Percentiles rank a stretch among this genome's conserved stretches.
Conservation (phyloP, 2,329 filamentous ascomycete genomes). For the Fusarium nisikadoi region DNA sequence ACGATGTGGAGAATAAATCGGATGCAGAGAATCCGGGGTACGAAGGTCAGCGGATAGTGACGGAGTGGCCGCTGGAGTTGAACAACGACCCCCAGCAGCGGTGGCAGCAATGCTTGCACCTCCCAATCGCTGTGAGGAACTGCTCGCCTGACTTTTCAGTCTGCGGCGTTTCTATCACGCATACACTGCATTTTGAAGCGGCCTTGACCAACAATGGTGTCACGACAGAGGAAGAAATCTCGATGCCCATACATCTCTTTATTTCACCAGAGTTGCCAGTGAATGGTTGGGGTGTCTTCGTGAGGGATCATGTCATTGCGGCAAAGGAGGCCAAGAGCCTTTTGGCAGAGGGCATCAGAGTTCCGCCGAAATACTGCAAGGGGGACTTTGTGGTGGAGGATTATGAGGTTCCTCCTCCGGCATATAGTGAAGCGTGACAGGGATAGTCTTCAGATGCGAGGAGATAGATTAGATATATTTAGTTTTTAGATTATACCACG, state of each 20-base stretch:
- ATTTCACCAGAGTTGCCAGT: neutral
- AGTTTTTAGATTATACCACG: neutral
- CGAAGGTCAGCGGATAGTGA: neutral
- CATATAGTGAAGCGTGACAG: neutral
- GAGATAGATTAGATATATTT: rapidly evolving
- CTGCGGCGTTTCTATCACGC: neutral
- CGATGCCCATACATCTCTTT: constrained; percentile 1
- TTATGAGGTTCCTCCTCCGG: neutral
- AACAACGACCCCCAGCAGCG: neutral
- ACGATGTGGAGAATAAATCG: neutral
- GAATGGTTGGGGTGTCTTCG: constrained; percentile 1
- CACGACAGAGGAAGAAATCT: neutral
- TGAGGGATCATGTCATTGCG: neutral
- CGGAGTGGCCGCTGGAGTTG: constrained; percentile 3
- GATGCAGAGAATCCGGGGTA: rapidly evolving
- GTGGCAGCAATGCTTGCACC: constrained; percentile 13
- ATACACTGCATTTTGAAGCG: neutral
- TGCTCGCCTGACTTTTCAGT: constrained; percentile 1
- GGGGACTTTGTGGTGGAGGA: neutral
- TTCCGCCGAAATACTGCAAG: constrained; percentile 6
- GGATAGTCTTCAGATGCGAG: rapidly evolving
- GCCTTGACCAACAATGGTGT: neutral
- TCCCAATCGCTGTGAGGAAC: neutral
- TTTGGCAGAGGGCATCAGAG: neutral
- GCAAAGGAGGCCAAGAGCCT: neutral